These are phyloP conservation scores for Amyloporia xantha DNA, from an alignment of 768 basidiomycete species.

Conservation along the genomic window DNA sequence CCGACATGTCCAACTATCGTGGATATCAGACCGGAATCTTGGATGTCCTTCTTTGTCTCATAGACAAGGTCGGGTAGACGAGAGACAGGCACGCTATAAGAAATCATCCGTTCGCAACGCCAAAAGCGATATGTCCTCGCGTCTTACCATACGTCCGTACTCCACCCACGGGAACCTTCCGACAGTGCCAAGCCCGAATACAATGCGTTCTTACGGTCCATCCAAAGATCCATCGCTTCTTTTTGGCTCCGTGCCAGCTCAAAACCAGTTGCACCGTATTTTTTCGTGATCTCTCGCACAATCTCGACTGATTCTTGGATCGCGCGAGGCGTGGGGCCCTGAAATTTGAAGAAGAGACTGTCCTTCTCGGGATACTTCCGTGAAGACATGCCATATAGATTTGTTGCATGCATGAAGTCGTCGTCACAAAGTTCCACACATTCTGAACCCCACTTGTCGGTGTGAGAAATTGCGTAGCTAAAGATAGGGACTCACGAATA, in stretches of 20 bases:
- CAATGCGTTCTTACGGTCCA: constrained; percentile 79
- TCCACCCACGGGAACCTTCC: constrained; percentile 69
- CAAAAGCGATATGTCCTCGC: not conserved
- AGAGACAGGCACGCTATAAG: constrained; percentile 58
- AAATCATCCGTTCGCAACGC: not conserved
- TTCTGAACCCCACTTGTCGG: too few relatives aligned
- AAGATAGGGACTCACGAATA: constrained; percentile 15
- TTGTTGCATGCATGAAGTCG: constrained; percentile 56
- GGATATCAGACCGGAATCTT: constrained; percentile 45
- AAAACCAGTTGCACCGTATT: constrained; percentile 62
- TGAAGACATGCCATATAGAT: constrained; percentile 44
- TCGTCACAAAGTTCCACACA: constrained; percentile 82
- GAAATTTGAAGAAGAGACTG: constrained; percentile 88
- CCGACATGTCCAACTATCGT: constrained; percentile 81
- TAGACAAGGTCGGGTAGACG: constrained; percentile 61
- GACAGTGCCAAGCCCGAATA: constrained; percentile 60
- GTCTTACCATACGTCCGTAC: constrained; percentile 82
- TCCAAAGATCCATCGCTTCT: constrained; percentile 76
- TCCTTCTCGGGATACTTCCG: constrained; percentile 65
- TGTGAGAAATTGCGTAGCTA: too few relatives aligned
- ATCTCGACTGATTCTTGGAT: constrained; percentile 39
- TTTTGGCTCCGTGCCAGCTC: constrained; percentile 67
- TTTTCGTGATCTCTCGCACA: constrained; percentile 55
- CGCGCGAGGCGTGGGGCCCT: constrained; percentile 43
- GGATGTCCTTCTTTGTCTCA: constrained; percentile 77